Conservation (phyloP, 2,329 filamentous ascomycete genomes). For the Colletotrichum paranaense region DNA sequence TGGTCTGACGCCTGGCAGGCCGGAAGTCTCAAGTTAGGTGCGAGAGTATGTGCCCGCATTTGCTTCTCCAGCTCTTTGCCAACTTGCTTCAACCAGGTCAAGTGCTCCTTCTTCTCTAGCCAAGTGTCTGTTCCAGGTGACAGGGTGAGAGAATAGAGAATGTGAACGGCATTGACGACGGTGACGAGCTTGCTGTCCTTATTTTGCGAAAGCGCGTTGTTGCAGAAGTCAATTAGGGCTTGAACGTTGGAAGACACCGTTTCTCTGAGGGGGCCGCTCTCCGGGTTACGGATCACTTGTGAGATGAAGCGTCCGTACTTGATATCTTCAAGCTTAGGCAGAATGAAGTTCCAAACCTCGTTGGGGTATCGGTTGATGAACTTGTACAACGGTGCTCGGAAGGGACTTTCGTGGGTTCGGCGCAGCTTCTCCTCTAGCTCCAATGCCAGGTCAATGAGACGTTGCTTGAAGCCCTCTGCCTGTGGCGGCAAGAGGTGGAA, state of each 20-base stretch:
- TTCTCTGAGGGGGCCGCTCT: slow-evolving; percentile 80
- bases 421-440: slow-evolving; percentile 87
- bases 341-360: slow-evolving; percentile 85
- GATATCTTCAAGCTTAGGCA: slow-evolving; percentile 83
- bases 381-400: slow-evolving; percentile 88
- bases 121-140: slow-evolving; percentile 74
- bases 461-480: slow-evolving; percentile 90
- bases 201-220: slow-evolving; percentile 71
- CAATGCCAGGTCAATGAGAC: slow-evolving; percentile 89
- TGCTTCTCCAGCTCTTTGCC: slow-evolving; percentile 84
- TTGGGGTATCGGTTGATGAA: slow-evolving; percentile 94
- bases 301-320: slow-evolving; percentile 92
- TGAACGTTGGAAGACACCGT: slow-evolving; percentile 80
- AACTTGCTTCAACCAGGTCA: slow-evolving; percentile 70
- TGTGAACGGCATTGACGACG: slow-evolving; percentile 87
- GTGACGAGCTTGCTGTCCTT: slow-evolving; percentile 76
- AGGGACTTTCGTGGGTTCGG: slow-evolving; percentile 90
- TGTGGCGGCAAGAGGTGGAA: slow-evolving; percentile 95
- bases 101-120: slow-evolving; percentile 75
- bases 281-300: slow-evolving; percentile 82
- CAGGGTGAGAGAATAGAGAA: slow-evolving; percentile 81
- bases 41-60: slow-evolving; percentile 76
- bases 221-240: slow-evolving; percentile 74
- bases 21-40: slow-evolving; percentile 79
- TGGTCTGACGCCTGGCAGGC: slow-evolving; percentile 92